Conservation (phyloP, 73 alveolate genomes). For the Breviolum minutum region DNA sequence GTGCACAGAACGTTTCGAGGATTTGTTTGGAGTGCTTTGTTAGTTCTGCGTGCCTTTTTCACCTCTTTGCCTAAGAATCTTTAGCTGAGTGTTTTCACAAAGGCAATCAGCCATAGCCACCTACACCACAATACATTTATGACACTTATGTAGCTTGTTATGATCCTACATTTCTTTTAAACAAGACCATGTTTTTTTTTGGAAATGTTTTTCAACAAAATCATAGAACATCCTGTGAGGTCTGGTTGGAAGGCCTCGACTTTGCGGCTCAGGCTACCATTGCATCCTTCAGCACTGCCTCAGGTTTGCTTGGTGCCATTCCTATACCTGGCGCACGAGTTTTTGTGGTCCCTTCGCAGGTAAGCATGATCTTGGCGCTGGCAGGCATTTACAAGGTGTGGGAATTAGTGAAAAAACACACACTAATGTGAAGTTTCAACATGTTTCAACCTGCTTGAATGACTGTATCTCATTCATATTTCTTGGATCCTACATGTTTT, state of each 20-base stretch:
- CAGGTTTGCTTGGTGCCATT: neutral
- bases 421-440: no score
- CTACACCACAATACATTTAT: no score
- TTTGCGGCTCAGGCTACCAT: neutral
- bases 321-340: slow-evolving; percentile 16
- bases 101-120: no score
- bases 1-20: neutral
- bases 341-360: slow-evolving; percentile 17
- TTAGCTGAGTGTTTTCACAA: no score
- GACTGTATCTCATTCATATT: neutral
- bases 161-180: no score
- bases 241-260: slow-evolving; percentile 21
- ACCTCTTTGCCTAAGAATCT: neutral
- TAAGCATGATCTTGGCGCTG: slow-evolving; percentile 17
- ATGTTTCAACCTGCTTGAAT: no score
- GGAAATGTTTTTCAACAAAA: neutral
- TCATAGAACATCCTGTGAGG: neutral
- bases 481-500: no score
- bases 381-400: neutral
- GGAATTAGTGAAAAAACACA: neutral
- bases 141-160: no score
- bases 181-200: neutral
- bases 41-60: neutral
- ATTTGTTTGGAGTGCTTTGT: neutral
- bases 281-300: neutral